Conservation (phyloP, 768 basidiomycete species). For the Pleurotus platypus region DNA sequence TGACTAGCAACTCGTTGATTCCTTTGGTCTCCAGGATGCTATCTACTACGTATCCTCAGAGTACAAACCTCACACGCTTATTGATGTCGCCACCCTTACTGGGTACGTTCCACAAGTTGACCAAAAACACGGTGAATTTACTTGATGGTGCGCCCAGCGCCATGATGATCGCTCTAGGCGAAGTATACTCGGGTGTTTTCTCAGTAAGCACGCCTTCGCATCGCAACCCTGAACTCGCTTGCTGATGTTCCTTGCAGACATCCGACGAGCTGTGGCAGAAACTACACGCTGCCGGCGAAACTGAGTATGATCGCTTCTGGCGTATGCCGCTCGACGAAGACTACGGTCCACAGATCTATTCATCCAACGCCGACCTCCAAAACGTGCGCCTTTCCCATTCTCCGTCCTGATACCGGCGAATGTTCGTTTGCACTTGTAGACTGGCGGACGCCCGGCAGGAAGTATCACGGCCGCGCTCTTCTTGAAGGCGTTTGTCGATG, state of each 20-base stretch:
- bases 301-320: constrained; percentile 84
- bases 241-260: constrained; percentile 34
- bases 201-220: constrained; percentile 41
- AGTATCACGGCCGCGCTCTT: constrained; percentile 83
- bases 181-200: constrained; percentile 76
- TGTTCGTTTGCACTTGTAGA: constrained; percentile 30
- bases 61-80: constrained; percentile 77
- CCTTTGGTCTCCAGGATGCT: constrained; percentile 47
- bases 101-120: constrained; percentile 40
- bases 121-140: not conserved
- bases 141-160: constrained; percentile 40
- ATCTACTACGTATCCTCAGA: constrained; percentile 77
- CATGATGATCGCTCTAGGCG: constrained; percentile 70
- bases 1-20: not conserved
- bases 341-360: constrained; percentile 71
- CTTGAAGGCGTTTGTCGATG: constrained; percentile 79
- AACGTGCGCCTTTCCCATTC: constrained; percentile 40
- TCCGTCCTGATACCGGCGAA: not conserved
- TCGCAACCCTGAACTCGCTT: not conserved
- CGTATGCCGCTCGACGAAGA: constrained; percentile 86
- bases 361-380: constrained; percentile 78
- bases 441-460: constrained; percentile 70
- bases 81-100: constrained; percentile 87
- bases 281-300: constrained; percentile 65
- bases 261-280: constrained; percentile 73